Evolutionary conservation across 2,329 filamentous ascomycete species (phyloP), one percentile per base, ranked within the genome.

Genomic region (Colletotrichum liriopes): DNA sequence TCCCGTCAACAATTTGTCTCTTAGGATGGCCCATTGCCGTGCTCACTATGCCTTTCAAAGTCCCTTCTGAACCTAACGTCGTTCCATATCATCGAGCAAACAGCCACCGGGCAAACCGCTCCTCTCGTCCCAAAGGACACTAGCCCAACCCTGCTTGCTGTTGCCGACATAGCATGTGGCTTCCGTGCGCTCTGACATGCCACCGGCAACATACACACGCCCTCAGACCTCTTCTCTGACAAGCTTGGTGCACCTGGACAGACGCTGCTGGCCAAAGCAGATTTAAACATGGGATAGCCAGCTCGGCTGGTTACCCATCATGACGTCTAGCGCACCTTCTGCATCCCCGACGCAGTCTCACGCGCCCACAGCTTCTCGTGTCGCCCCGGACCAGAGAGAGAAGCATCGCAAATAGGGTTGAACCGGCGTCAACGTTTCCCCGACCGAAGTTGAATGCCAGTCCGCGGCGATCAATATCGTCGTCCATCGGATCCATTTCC

Each of bases 171-270:
- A 59, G 45, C 68, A 71, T 60, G 59, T 54, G 37, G 45, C 45
- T 51, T 45, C 29, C 32, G 54, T 32, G 23, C 65, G 54, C 54
- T 60, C 65, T 54, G 59, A 49, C 54, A 55, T 65, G 52, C 39
- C 60, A 54, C 39, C 47, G 29, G 52, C 47, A 51, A 59, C n/a
- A 37, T 29, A 51, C 26, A 35, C 37, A 45, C 35, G 26, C 5
- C 29, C 70, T 65, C 60, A 47, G 70, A 37, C 59, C 65, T 70
- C 70, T 55, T 49, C 41, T 65, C 26, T 70, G 70, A 72, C 70
- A 72, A 65, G 32, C 60, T 60, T 64, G 60, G 70, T 70, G 47
- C 65, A 72, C 54, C 59, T 49, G 47, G 54, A 35, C 54, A 70
- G 65, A 43, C 29, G 26, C 45, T 55, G 52, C 32, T 60, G 47